Base-by-base conservation (phyloP, 129 eudicot species). In the Artemisia annua region DNA sequence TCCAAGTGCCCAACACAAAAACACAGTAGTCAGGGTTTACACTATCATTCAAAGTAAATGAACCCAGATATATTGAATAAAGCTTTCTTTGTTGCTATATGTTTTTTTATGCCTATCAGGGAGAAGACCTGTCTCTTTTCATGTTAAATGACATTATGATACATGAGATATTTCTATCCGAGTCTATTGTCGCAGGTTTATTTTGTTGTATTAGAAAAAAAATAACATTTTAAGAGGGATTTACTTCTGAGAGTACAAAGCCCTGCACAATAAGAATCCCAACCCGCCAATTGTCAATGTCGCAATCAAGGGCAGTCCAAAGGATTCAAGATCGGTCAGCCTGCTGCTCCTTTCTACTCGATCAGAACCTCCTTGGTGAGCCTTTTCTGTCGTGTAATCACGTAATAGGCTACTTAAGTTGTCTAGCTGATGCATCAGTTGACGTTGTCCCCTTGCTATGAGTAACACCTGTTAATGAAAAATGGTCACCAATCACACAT, bases 361-460 rank as follows among this genome's bases (percentile, higher is more conserved):
- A 32, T 86, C 67, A 51, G 76, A 54, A 75, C 79, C 79, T 22
- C 67, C 87, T 78, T 79, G 83, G 46, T 77, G 89, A 13, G 81
- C 85, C 75, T 85, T 79, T 70, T 94, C 91, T 14, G 77, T 78
- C 7, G 61, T 54, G 66, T 85, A 76, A 18, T 94, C 96, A 11
- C 80, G 89, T 20, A 87, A 70, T 69, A 87, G 39, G 75, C 57
- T 87, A 83, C 75, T 87, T 65, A 93, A 77, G 69, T 79, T 89
- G 80, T 93, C 97, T 17, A 93, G 48, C 49, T 90, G 98, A 75
- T 83, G 98, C 93, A 93, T 80, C 32, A 90, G 71, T 64, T 87
- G 98, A 4, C 88, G 86, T 70, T 93, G 98, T 39, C 88, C 88
- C 70, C 98, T 84, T 32, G 87, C 80, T 53, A 93, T 79, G 12